Base-by-base conservation (phyloP, 768 basidiomycete genomes). In the Boletus rubropictus region DNA sequence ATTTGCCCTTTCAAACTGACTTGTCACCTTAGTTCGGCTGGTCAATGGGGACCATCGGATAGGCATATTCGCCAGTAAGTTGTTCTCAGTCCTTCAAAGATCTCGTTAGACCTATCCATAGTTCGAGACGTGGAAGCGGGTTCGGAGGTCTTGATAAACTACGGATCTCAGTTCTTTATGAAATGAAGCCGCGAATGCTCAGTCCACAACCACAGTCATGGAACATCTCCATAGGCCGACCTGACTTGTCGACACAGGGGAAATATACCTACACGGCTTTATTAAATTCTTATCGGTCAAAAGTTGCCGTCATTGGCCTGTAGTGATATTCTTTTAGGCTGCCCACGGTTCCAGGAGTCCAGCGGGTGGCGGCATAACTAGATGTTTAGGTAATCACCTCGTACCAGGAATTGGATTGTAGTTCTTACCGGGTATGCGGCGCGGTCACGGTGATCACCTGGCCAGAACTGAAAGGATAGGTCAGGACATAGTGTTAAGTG, bases 21-120 rank as follows among this genome's bases (percentile, higher is more conserved):
- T 17, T 27, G 9, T 36, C 38, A 42, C 25, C 46, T 22, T 43
- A 84, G 84, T 78, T n/a, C 60, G 57, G 12, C 55, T 80, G 29
- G 80, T 87, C 3, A 79, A 83, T 48, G 82, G 81, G 3, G 80
- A 85, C 46, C 79, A 83, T 42, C 74, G 84, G 14, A 82, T 87
- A 44, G 82, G 78, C 3, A 67, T 89, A 4, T 81, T 50, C n/a
- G 45, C 48, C 9, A 17, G 60, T 61, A 33, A 48, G 58, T 55
- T 32, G 10, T 25, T 42, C 22, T 2, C 21, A 17, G 9, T 14
- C 12, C 6, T n/a, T 22, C 9, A 18, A 24, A 10, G 29, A 29
- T 10, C 24, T 12, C 12, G 24, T 18, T 37, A 39, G 29, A 45
- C 14, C 5, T 1, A 11, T 39, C 18, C 29, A 9, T 46, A 81